Conservation (phyloP, 768 basidiomycete genomes). For the Podaxis mareebaensis region DNA sequence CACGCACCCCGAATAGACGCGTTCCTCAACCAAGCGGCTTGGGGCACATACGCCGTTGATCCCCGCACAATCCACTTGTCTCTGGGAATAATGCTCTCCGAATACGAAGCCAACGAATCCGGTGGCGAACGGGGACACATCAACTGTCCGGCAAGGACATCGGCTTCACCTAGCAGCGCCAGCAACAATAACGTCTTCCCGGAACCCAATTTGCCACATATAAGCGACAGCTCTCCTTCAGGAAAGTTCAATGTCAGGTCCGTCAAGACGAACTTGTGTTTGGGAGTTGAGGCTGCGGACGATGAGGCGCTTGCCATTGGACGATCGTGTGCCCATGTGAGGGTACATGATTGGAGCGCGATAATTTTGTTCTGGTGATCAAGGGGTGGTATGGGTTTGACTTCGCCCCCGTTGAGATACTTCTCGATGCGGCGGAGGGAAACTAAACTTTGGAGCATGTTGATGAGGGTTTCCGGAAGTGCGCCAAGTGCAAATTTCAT, state of each 20-base stretch:
- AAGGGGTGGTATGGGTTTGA: conserved; percentile 60
- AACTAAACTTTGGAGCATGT: conserved; percentile 83
- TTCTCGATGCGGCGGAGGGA: conserved; percentile 91
- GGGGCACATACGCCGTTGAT: conserved; percentile 86
- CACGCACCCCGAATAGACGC: conserved; percentile 56
- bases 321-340: conserved; percentile 89
- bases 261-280: conserved; percentile 76
- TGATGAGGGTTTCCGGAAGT: conserved; percentile 89
- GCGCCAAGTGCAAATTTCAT: conserved; percentile 88
- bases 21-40: conserved; percentile 68
- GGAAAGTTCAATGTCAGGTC: conserved; percentile 82
- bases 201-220: conserved; percentile 88
- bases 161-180: conserved; percentile 86
- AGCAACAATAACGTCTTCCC: conserved; percentile 87
- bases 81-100: conserved; percentile 37
- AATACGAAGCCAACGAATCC: conserved; percentile 67
- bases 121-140: conserved; percentile 85
- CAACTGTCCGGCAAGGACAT: conserved; percentile 79
- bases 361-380: conserved; percentile 59
- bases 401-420: conserved; percentile 77
- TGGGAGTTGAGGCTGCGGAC: conserved; percentile 70
- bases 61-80: conserved; percentile 79
- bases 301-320: conserved; percentile 42
- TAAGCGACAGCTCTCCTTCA: conserved; percentile 71
- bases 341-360: conserved; percentile 79